Base-by-base conservation (phyloP, 768 basidiomycete species). In the Rhodotorula paludigena region DNA sequence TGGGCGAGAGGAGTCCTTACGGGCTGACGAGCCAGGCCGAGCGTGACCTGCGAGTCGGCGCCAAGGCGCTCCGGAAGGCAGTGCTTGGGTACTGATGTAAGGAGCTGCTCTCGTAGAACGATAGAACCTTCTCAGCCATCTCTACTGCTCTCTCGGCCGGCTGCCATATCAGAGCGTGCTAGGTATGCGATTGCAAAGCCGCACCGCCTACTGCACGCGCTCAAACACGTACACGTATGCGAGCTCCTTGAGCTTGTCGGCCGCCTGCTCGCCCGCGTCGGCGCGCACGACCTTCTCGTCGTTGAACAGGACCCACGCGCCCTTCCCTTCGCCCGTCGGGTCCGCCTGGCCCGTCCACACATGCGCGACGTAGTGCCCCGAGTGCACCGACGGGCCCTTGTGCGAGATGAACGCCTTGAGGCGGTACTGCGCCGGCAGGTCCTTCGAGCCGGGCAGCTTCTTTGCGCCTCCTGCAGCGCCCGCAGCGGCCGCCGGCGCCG, bases 141-240 rank as follows among this genome's bases (percentile, higher is more conserved):
- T n/a, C n/a, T n/a, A n/a, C n/a, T n/a, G n/a, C n/a, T n/a, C n/a
- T n/a, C n/a, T n/a, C n/a, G n/a, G n/a, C n/a, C n/a, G n/a, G n/a
- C n/a, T n/a, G n/a, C n/a, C n/a, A n/a, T n/a, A n/a, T n/a, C n/a
- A n/a, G n/a, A n/a, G n/a, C n/a, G n/a, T n/a, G n/a, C n/a, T n/a
- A n/a, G n/a, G n/a, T n/a, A n/a, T n/a, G n/a, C n/a, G n/a, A n/a
- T n/a, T n/a, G n/a, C n/a, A n/a, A n/a, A n/a, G n/a, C n/a, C n/a
- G n/a, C 41, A 45, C 44, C 23, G 11, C n/a, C 47, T 48, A 48
- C 38, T 55, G 10, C 33, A 55, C 54, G n/a, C 82, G 83, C 81
- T 92, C 90, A 76, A 92, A 97, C 30, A 98, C 81, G 79, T 94
- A 99, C 82, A 99, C 79, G 82, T 99, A 97, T 47, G 92, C 94